A percentile compares a stretch with the other conserved stretches of the same genome.
These are phyloP conservation scores for Chlorociboria aeruginascens DNA, from an alignment of 495 filamentous ascomycete genomes.

Conservation along the genomic window DNA sequence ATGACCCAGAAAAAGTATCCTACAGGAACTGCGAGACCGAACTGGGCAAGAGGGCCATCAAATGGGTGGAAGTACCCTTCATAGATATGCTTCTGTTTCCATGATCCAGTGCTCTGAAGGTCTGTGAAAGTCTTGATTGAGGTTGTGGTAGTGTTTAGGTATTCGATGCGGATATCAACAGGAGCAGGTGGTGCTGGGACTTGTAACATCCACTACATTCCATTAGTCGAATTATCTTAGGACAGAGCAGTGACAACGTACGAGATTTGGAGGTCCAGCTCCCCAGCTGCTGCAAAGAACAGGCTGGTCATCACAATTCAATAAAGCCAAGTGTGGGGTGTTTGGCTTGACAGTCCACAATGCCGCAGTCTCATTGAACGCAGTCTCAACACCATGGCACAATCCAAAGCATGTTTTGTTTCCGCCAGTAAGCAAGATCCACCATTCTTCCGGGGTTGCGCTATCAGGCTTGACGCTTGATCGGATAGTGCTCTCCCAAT, in stretches of 20 bases:
- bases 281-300: constrained; percentile 79
- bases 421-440: constrained; percentile 67
- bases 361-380: constrained; percentile 49
- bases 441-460: constrained; percentile 60
- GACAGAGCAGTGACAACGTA: too few relatives aligned
- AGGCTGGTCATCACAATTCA: constrained; percentile 70
- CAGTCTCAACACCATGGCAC: constrained; percentile 33
- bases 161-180: constrained; percentile 47
- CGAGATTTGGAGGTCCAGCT: constrained; percentile 51
- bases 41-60: constrained; percentile 56
- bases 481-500: constrained; percentile 60
- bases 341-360: constrained; percentile 54
- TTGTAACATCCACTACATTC: constrained; percentile 47
- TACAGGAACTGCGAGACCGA: constrained; percentile 48
- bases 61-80: constrained; percentile 74
- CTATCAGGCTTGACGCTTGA: constrained; percentile 43
- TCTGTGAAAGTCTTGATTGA: constrained; percentile 49
- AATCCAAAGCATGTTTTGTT: constrained; percentile 78
- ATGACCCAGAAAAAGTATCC: constrained; percentile 69
- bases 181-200: constrained; percentile 41
- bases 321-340: constrained; percentile 54
- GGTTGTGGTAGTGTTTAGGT: constrained; percentile 53
- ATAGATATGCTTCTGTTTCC: constrained; percentile 41
- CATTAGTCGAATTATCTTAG: too few relatives aligned
- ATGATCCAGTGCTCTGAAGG: constrained; percentile 51